Evolutionary conservation across 495 filamentous ascomycete genomes (phyloP).

Genomic region (Alectoria sarmentosa): DNA sequence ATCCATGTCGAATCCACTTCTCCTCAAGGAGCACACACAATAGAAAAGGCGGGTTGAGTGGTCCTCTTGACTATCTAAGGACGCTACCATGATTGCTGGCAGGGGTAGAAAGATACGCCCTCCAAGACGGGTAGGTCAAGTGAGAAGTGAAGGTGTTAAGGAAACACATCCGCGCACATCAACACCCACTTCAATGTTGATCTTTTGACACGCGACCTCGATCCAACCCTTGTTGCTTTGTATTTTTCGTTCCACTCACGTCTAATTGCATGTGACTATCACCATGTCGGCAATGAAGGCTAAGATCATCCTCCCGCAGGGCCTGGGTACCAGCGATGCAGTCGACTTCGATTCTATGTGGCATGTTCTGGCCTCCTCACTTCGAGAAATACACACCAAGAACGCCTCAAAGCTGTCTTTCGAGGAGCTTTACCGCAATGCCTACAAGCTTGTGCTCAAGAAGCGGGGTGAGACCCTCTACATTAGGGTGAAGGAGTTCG

Average conservation of each 20-base stretch:
- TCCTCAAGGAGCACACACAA: not conserved
- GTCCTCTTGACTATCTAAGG: not conserved
- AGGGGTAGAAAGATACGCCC: slow-evolving; percentile 63
- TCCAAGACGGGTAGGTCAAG: slow-evolving; percentile 57
- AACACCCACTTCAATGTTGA: slow-evolving; percentile 3
- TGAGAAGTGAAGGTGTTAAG: not conserved
- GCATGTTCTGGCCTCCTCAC: slow-evolving; percentile 62
- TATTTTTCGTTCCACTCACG: not conserved
- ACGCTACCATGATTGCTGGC: slow-evolving; percentile 51
- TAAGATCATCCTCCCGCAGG: slow-evolving; percentile 36
- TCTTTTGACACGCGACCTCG: not conserved
- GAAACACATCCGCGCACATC: not conserved
- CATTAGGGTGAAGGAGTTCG: slow-evolving; percentile 66
- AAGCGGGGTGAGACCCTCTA: slow-evolving; percentile 84
- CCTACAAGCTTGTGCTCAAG: slow-evolving; percentile 91
- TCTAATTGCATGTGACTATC: not conserved
- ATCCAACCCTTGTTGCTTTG: not conserved
- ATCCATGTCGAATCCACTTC: not conserved
- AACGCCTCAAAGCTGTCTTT: slow-evolving; percentile 88
- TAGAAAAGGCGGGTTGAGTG: not conserved
- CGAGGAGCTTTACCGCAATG: slow-evolving; percentile 89
- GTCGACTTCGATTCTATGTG: slow-evolving; percentile 81
- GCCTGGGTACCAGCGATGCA: slow-evolving; percentile 44
- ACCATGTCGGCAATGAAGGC: not conserved
- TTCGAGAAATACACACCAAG: slow-evolving; percentile 83